Percentiles rank a stretch among this genome's conserved stretches.
Conservation (phyloP, 2,329 filamentous ascomycete genomes). For the Botrytis sinoallii region DNA sequence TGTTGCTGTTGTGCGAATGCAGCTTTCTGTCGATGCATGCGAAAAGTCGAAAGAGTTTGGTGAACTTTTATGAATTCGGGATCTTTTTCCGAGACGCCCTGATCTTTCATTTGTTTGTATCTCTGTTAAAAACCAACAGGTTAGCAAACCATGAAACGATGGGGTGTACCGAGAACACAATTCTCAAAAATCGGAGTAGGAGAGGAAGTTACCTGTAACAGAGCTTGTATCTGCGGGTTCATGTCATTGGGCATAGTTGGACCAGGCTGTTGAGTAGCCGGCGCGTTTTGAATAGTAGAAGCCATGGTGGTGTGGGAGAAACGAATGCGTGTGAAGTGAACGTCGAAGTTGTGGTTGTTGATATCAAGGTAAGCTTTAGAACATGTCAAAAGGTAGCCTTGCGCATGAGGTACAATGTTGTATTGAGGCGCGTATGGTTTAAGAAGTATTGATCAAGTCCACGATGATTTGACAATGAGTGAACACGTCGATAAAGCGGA, state of each 20-base stretch:
- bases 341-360: constrained; percentile 21
- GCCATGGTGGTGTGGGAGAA: constrained; percentile 58
- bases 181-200: constrained; percentile 10
- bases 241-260: constrained; percentile 52
- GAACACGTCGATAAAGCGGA: constrained; percentile 19
- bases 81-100: constrained; percentile 75
- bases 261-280: constrained; percentile 64
- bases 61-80: constrained; percentile 85
- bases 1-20: constrained; percentile 38
- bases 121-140: constrained; percentile 54
- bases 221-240: constrained; percentile 74
- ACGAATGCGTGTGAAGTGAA: constrained; percentile 19
- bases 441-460: constrained; percentile 26
- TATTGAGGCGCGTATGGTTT: constrained; percentile 19
- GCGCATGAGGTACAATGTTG: constrained; percentile 36
- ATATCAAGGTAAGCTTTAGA: constrained; percentile 28
- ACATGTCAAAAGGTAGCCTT: constrained; percentile 39
- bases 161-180: constrained; percentile 11
- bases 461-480: constrained; percentile 10
- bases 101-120: constrained; percentile 83
- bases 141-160: constrained; percentile 9
- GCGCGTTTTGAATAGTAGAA: constrained; percentile 67
- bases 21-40: constrained; percentile 50
- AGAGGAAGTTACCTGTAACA: constrained; percentile 48
- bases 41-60: constrained; percentile 69